These are phyloP conservation scores for Glycine latifolia DNA, from an alignment of 306 rosid genomes.

Conservation along the genomic window DNA sequence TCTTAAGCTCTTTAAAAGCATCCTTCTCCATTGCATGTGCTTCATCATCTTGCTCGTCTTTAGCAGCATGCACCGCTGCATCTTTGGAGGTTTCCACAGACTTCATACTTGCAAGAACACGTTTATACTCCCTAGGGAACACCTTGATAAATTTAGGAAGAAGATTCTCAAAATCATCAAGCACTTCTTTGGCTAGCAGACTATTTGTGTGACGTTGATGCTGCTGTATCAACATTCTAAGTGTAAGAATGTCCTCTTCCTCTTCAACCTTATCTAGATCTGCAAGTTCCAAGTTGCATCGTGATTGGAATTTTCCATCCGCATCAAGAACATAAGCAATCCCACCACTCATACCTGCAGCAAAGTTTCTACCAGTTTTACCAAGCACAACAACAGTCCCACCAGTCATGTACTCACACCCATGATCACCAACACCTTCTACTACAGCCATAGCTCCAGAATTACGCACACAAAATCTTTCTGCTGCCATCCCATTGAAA, in stretches of 20 bases:
- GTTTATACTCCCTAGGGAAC: constrained; percentile 91
- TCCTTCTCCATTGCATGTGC: constrained; percentile 66
- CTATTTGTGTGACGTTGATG: constrained; percentile 96
- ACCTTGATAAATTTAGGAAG: constrained; percentile 90
- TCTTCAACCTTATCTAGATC: constrained; percentile 91
- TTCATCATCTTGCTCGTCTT: constrained; percentile 62
- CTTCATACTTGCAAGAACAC: constrained; percentile 72
- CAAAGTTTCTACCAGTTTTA: constrained; percentile 94
- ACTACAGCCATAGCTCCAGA: constrained; percentile 97
- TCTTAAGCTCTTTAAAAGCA: constrained; percentile 97
- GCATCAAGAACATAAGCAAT: constrained; percentile 84
- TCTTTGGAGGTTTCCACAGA: constrained; percentile 61
- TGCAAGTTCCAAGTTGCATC: constrained; percentile 92
- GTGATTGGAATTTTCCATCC: constrained; percentile 71
- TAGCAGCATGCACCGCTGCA: constrained; percentile 48
- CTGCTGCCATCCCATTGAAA: constrained; percentile 99
- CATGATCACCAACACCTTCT: constrained; percentile 99
- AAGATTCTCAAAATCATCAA: constrained; percentile 73
- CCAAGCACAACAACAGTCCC: constrained; percentile 97
- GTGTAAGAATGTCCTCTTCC: constrained; percentile 77
- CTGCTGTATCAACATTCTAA: constrained; percentile 93
- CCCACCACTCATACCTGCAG: constrained; percentile 99
- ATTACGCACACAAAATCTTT: constrained; percentile 97
- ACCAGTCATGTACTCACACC: constrained; percentile 99
- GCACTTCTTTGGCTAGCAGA: constrained; percentile 79